phyloP scores from a whole-genome alignment of 2,329 filamentous ascomycete species.

The Beauveria sp. region DNA sequence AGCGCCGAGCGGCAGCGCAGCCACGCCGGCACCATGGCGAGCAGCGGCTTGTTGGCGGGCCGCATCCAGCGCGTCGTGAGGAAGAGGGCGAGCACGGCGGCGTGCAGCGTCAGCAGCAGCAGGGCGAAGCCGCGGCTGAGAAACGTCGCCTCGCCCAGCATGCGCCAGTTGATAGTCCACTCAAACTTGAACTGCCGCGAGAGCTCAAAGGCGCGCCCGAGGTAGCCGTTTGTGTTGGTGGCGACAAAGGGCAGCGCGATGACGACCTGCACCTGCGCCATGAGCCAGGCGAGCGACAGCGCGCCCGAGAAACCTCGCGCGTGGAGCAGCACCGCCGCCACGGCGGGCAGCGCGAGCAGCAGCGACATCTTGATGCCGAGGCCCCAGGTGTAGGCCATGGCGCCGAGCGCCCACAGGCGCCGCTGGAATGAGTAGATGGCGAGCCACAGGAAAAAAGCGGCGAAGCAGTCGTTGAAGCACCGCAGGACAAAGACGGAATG shows the following conservation, averaged over 20 bases:
- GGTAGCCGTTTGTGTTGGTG: conserved; percentile 60
- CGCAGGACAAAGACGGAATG: conserved; percentile 91
- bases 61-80: conserved; percentile 62
- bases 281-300: conserved; percentile 61
- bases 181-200: conserved; percentile 88
- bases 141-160: conserved; percentile 77
- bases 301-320: conserved; percentile 59
- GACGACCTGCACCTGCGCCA: conserved; percentile 68
- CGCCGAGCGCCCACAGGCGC: conserved; percentile 64
- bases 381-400: conserved; percentile 66
- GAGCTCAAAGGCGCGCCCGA: conserved; percentile 81
- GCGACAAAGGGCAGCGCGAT: conserved; percentile 61
- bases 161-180: conserved; percentile 99
- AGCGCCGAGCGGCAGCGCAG: conserved; percentile 38
- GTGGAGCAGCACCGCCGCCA: conserved; percentile 69
- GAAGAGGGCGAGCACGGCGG: conserved; percentile 58
- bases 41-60: conserved; percentile 52
- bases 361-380: conserved; percentile 94
- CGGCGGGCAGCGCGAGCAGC: conserved; percentile 71
- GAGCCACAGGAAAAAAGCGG: conserved; percentile 72
- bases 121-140: conserved; percentile 61
- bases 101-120: conserved; percentile 58
- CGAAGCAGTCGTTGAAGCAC: conserved; percentile 94
- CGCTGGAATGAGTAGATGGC: conserved; percentile 74
- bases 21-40: conserved; percentile 42